Evolutionary conservation across 1,284 basidiomycete genomes (phyloP), one percentile per base, ranked within the genome.

Genomic region (Phaffia rhodozyma): DNA sequence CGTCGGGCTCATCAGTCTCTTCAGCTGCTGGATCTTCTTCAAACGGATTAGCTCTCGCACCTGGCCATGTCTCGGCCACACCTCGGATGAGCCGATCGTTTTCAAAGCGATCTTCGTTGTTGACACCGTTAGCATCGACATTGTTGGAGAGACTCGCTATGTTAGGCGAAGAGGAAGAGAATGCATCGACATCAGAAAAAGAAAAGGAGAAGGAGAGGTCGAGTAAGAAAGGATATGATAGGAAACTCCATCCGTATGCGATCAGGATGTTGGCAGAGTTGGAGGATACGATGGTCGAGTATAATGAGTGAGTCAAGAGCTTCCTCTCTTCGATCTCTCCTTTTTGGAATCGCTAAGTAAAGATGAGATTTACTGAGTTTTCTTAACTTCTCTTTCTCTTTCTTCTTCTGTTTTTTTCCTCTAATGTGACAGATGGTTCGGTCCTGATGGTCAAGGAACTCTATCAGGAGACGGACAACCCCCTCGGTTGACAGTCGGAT

Each of bases 261-360:
- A 72, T 78, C 23, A 69, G 77, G 48, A 77, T 78, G 67, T 68
- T 80, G 66, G 72, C 75, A 29, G 79, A 80, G 68, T 71, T 79
- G 49, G 79, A 79, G 69, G 76, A 78, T 67, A 75, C 76, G 48
- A 72, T 78, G 66, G 75, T 75, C 68, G 77, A 78, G 72, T 70
- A 66, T 43, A 43, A 55, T 23, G 64, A 66, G 73, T 74, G 57
- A 69, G 74, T 70, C 21, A 25, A 43, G 13, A 43, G 18, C 60
- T 57, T 53, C 29, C 30, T 11, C 52, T 34, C 47, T 49, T 55
- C 1, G 4, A 13, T 48, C 32, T 51, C 29, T n/a, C 38, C 30
- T 50, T 32, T 21, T 47, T 38, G 30, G 16, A 21, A 30, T 18
- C 43, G 32, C 48, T 55, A 43, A 47, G 25, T 21, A 25, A 18